Evolutionary conservation across 768 basidiomycete genomes (phyloP), one percentile per base, ranked within the genome.

Genomic region (Mrakia hoshinonis): DNA sequence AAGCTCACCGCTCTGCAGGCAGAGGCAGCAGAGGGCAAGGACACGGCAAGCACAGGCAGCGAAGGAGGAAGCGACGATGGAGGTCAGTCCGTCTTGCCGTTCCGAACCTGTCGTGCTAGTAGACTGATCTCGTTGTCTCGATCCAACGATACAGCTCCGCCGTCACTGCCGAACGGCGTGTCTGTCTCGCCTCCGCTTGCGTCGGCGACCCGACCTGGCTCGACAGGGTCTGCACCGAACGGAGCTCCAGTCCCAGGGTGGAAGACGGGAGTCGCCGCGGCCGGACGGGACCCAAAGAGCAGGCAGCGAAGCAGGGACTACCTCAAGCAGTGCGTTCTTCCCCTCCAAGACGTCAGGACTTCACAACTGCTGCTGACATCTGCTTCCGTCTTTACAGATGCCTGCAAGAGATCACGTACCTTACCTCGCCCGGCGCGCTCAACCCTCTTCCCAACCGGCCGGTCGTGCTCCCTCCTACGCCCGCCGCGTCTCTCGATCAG

Each of bases 371-470:
- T 58, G 52, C 52, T 74, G 70, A 49, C 47, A 64, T 38, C n/a
- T 39, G 47, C 68, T 18, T 5, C n/a, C 38, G 13, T 3, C 51
- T 38, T 15, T 12, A 7, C 74, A 93, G 91, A 81, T 97, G 96
- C 81, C 83, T 99, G 31, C 96, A 98, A 81, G 96, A 99, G 83
- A 90, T 99, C 75, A 91, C 91, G 15, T 99, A 99, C 80, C 83
- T 99, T 67, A 99, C 96, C 1, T 97, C 95, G 0, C 88, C 92
- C 0, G 91, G 96, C 79, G 94, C 96, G 7, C 89, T 98, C 85
- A 99, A 99, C 79, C 96, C 96, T 54, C 83, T 97, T 64, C 92
- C 92, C 3, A 90, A 92, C 73, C 86, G 91, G 76, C 89, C 91
- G 2, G 83, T 73, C 38, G 66, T 65, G 43, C 49, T 73, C 2